Conservation (phyloP, 768 basidiomycete genomes). For the Phallus indusiatus region DNA sequence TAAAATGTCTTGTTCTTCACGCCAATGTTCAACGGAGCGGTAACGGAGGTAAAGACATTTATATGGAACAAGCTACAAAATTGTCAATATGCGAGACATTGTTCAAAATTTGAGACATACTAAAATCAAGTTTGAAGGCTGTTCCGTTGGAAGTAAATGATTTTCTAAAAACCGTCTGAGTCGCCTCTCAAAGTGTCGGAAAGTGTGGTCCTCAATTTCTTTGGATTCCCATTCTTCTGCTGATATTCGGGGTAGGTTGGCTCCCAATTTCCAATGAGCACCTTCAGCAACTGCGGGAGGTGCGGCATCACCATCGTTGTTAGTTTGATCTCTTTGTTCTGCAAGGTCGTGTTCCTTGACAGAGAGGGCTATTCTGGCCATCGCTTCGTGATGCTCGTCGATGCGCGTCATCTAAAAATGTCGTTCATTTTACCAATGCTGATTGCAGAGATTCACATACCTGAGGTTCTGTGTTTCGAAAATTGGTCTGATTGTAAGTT, state of each 20-base stretch:
- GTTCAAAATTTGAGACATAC: not conserved
- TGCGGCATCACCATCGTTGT: not conserved
- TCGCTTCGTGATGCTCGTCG: not conserved
- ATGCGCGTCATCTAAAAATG: not conserved
- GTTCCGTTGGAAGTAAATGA: not conserved
- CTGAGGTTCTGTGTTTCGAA: conserved; percentile 21
- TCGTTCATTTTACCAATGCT: not conserved
- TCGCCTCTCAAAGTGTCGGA: not conserved
- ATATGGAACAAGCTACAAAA: conserved; percentile 15
- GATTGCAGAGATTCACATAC: conserved; percentile 10
- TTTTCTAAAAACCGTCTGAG: not conserved
- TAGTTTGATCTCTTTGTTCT: not conserved
- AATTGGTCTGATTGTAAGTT: conserved; percentile 22
- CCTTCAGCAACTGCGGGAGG: not conserved
- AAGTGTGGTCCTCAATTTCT: not conserved
- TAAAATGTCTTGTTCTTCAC: conserved; percentile 18
- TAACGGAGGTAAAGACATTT: conserved; percentile 18
- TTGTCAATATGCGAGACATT: not conserved
- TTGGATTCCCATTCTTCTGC: not conserved
- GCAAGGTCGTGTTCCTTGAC: conserved; percentile 17
- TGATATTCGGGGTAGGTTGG: not conserved
- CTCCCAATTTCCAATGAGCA: not conserved
- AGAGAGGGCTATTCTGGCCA: conserved; percentile 20
- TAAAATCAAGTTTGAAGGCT: not conserved
- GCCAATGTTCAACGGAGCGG: conserved; percentile 21